Evolutionary conservation across 1,284 basidiomycete species (phyloP).

Genomic region (Garcileccinum viscosum): DNA sequence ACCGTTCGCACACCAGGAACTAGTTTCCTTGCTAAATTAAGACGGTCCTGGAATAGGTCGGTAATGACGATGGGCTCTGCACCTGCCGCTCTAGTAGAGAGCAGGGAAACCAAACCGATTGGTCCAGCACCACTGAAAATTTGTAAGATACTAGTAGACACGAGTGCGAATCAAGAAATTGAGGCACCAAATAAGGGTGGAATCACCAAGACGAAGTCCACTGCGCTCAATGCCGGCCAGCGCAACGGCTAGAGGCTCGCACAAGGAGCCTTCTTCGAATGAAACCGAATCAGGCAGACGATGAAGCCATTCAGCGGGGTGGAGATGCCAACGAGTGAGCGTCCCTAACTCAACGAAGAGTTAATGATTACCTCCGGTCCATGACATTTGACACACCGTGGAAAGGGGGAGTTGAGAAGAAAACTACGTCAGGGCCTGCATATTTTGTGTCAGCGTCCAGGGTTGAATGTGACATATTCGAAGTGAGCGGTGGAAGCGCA

Average conservation of each 20-base stretch:
- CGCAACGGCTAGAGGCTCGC: slow-evolving; percentile 67
- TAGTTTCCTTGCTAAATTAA: slow-evolving; percentile 82
- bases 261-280: slow-evolving; percentile 68
- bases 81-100: slow-evolving; percentile 81
- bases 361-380: slow-evolving; percentile 1
- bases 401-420: slow-evolving; percentile 71
- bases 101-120: slow-evolving; percentile 81
- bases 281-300: slow-evolving; percentile 62
- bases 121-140: slow-evolving; percentile 75
- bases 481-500: slow-evolving; percentile 3
- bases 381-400: slow-evolving; percentile 48
- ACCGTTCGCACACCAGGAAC: slow-evolving; percentile 73
- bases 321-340: slow-evolving; percentile 64
- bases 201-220: slow-evolving; percentile 64
- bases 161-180: neutral
- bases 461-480: neutral
- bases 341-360: slow-evolving; percentile 48
- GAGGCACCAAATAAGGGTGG: slow-evolving; percentile 60
- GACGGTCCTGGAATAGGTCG: slow-evolving; percentile 80
- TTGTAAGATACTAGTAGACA: slow-evolving; percentile 11
- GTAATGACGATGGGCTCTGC: slow-evolving; percentile 80
- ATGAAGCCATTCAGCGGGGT: slow-evolving; percentile 70
- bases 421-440: slow-evolving; percentile 59
- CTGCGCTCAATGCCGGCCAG: slow-evolving; percentile 68
- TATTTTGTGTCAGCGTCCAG: slow-evolving; percentile 10